A percentile compares a stretch with the other conserved stretches of the same genome.
These are phyloP conservation scores for Pythium chondricola DNA, from an alignment of 352 stramenopile genomes.

Conservation along the genomic window DNA sequence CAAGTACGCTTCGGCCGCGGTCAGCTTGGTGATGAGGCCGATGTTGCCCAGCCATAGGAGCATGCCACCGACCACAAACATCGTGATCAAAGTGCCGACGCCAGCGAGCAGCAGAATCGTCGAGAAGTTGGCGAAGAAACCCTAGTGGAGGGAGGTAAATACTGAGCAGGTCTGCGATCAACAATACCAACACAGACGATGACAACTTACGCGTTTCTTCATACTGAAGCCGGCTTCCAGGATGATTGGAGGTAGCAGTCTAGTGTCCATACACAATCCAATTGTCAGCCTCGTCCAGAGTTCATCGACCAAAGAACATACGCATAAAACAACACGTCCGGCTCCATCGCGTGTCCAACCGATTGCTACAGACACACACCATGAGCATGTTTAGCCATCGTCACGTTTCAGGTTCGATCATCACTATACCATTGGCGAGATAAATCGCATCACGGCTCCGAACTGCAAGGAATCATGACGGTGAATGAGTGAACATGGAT, in stretches of 20 bases:
- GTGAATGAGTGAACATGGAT: too few species aligned
- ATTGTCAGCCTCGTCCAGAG: too few species aligned
- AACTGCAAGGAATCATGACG: slow-evolving; percentile 38
- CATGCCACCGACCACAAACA: slow-evolving; percentile 72
- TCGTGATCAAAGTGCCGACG: slow-evolving; percentile 72
- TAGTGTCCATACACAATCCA: too few species aligned
- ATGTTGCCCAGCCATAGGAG: slow-evolving; percentile 72
- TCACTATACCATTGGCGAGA: slow-evolving; percentile 56
- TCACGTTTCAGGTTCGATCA: too few species aligned
- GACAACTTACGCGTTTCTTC: slow-evolving; percentile 69
- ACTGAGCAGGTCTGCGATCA: not conserved
- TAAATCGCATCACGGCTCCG: slow-evolving; percentile 67
- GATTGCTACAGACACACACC: slow-evolving; percentile 40
- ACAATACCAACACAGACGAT: not conserved
- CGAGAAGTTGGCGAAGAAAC: slow-evolving; percentile 86
- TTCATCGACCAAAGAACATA: too few species aligned
- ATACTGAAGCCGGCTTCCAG: slow-evolving; percentile 83
- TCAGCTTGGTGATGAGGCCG: slow-evolving; percentile 70
- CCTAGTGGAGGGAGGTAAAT: slow-evolving; percentile 23
- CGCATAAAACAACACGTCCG: slow-evolving; percentile 81
- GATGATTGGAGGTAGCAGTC: slow-evolving; percentile 73
- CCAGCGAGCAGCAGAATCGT: slow-evolving; percentile 81
- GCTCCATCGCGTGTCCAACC: slow-evolving; percentile 75
- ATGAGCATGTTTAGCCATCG: too few species aligned
- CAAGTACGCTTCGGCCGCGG: slow-evolving; percentile 84